Base-by-base conservation (phyloP, 345 rosid species). In the Camelina neglecta region DNA sequence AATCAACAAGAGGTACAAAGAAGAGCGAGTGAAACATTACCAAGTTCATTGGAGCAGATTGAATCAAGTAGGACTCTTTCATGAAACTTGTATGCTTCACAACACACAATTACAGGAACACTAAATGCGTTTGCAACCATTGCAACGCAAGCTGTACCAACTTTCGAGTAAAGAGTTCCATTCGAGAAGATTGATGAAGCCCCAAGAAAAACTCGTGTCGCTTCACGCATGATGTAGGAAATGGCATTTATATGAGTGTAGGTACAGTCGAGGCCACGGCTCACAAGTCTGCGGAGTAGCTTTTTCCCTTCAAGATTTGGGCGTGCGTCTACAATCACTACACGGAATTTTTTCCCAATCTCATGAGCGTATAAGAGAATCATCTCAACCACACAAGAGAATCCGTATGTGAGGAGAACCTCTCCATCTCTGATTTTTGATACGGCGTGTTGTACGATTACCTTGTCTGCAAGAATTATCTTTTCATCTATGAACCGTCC, bases 71-170 rank as follows among this genome's bases (percentile, higher is more conserved):
- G 84, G 64, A 91, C 94, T 85, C 94, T 83, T 79, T 89, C 91
- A 75, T 91, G 94, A 82, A 91, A 91, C 79, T 91, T 91, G 75
- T 91, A 91, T 20, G 94, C 89, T 84, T 91, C 97, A 55, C 97
- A 91, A 41, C 92, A 91, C 18, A 91, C 84, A 64, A 91, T 80
- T 18, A 91, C 94, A 35, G 92, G 94, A 69, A 91, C 86, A 12
- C 53, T 81, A 59, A 84, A 89, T 35, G 86, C 87, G 62, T 91
- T 79, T 21, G 97, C 97, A 72, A 89, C 92, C 97, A 91, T 89
- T 50, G 94, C 97, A 64, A 89, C 81, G 35, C 84, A 83, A 6
- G 97, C 83, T 29, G 92, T 89, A 59, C 97, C 97, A 67, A 85
- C 88, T 78, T 85, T 85, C 1, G 97, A 89, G 81, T 87, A 91